Evolutionary conservation across 495 filamentous ascomycete genomes (phyloP).

Genomic region (Xeromyces bisporus): DNA sequence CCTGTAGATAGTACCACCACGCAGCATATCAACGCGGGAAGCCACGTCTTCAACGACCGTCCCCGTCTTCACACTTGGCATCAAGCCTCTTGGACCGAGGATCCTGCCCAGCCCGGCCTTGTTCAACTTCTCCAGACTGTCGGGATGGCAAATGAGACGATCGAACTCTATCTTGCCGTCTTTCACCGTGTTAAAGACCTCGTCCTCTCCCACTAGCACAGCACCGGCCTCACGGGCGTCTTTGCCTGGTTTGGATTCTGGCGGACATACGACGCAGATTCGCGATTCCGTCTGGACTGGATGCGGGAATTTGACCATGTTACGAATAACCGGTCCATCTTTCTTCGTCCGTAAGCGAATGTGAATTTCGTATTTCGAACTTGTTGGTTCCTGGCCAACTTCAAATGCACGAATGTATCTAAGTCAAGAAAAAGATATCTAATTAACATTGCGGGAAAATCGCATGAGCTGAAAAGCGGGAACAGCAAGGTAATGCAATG

Average conservation of each 20-base stretch:
- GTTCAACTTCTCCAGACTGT: conserved; percentile 53
- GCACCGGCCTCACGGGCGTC: conserved; percentile 65
- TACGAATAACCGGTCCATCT: conserved; percentile 72
- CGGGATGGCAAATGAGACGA: conserved; percentile 68
- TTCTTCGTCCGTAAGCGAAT: conserved; percentile 61
- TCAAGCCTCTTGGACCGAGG: conserved; percentile 74
- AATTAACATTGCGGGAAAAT: no score
- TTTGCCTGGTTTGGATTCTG: conserved; percentile 47
- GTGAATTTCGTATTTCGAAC: conserved; percentile 73
- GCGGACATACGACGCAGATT: conserved; percentile 75
- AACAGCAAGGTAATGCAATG: conserved; percentile 2
- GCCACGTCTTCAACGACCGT: conserved; percentile 72
- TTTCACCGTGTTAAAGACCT: conserved; percentile 65
- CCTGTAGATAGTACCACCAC: conserved; percentile 71
- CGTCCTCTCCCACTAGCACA: conserved; percentile 64
- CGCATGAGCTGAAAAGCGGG: no score
- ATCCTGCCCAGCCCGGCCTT: conserved; percentile 64
- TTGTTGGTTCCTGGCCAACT: conserved; percentile 59
- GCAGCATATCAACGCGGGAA: conserved; percentile 51
- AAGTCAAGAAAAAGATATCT: conserved; percentile 1
- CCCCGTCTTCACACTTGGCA: conserved; percentile 76
- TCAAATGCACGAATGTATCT: conserved; percentile 86
- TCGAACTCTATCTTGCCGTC: conserved; percentile 69
- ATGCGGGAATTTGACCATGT: conserved; percentile 74
- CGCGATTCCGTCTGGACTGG: conserved; percentile 70